phyloP scores from a whole-genome alignment of 208 protist genomes.

The Jaenimonas drosophilae region DNA sequence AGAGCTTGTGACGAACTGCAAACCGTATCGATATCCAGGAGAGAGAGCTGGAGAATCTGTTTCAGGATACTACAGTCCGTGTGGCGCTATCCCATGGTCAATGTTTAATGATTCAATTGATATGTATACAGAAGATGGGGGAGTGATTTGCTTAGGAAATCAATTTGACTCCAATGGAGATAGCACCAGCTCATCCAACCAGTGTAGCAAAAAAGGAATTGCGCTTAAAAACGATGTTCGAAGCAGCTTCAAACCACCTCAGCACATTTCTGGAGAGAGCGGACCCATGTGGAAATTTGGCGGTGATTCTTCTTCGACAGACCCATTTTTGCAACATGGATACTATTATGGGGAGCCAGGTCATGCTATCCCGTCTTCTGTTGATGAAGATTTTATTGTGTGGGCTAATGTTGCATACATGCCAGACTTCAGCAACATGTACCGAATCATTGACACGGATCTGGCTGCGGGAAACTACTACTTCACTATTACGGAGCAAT shows the following conservation, averaged over 20 bases:
- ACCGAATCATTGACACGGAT: conserved; percentile 81
- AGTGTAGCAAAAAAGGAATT: conserved; percentile 89
- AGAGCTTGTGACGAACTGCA: conserved; percentile 10
- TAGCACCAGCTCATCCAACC: conserved; percentile 13
- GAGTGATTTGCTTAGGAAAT: conserved; percentile 72
- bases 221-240: conserved; percentile 85
- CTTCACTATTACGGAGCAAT: conserved; percentile 88
- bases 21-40: conserved; percentile 60
- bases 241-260: conserved; percentile 65
- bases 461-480: conserved; percentile 84
- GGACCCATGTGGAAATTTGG: conserved; percentile 26
- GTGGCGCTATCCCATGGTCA: conserved; percentile 93
- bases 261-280: conserved; percentile 4
- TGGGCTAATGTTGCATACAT: conserved; percentile 95
- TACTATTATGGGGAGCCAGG: conserved; percentile 78
- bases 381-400: conserved; percentile 97
- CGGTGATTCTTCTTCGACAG: conserved; percentile 20
- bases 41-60: conserved; percentile 19
- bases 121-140: conserved; percentile 30
- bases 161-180: conserved; percentile 35
- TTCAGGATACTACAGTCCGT: conserved; percentile 87
- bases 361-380: conserved; percentile 60
- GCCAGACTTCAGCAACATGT: conserved; percentile 94
- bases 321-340: conserved; percentile 57
- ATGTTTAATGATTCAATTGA: conserved; percentile 96